Conservation (phyloP, 108 stramenopile genomes). For the Thalassiosira profunda region DNA sequence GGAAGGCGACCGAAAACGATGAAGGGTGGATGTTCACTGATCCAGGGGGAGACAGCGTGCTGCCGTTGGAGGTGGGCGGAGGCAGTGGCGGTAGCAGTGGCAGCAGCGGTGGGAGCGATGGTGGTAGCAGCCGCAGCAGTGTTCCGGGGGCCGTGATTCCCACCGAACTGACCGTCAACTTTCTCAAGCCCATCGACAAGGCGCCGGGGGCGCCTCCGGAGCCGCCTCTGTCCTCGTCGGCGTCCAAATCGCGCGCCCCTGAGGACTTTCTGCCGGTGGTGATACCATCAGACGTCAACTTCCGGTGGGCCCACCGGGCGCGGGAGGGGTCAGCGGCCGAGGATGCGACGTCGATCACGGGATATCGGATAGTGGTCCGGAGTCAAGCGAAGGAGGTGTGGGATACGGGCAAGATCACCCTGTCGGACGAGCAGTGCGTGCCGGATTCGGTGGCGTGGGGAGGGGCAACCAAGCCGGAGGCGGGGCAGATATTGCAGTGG, state of each 20-base stretch:
- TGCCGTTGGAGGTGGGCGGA: too few relatives aligned
- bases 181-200: slow-evolving; percentile 19
- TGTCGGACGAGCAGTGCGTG: neutral
- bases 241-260: neutral
- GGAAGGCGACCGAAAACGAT: too few relatives aligned
- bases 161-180: slow-evolving; percentile 37
- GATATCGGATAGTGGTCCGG: slow-evolving; percentile 20
- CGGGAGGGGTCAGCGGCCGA: slow-evolving; percentile 5
- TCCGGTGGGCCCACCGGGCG: slow-evolving; percentile 40
- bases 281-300: neutral
- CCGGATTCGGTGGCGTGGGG: slow-evolving; percentile 1
- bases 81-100: too few relatives aligned
- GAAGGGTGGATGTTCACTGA: too few relatives aligned
- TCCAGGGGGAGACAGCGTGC: too few relatives aligned
- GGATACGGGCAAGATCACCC: neutral
- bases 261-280: slow-evolving; percentile 44
- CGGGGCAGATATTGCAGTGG: slow-evolving; percentile 29
- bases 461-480: neutral
- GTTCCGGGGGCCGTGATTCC: slow-evolving; percentile 23
- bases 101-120: too few relatives aligned
- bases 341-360: slow-evolving; percentile 19
- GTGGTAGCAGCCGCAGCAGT: too few relatives aligned
- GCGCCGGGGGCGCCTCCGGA: slow-evolving; percentile 38
- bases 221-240: slow-evolving; percentile 6
- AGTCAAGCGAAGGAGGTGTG: neutral